Evolutionary conservation across 345 rosid species (phyloP).

Genomic region (Linum lewisii): DNA sequence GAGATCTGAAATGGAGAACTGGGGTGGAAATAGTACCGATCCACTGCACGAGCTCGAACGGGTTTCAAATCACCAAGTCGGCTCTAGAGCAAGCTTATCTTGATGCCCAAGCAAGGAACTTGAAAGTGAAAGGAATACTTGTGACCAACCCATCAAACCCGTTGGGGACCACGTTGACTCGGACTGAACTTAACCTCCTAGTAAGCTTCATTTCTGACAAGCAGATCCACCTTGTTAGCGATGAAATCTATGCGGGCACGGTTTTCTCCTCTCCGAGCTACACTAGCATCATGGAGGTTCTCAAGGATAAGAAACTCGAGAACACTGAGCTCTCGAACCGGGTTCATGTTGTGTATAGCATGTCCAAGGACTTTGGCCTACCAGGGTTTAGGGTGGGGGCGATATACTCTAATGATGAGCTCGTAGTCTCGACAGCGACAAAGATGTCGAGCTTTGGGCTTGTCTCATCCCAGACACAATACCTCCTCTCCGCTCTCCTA

Average conservation of each 20-base stretch:
- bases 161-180: conserved; percentile 56
- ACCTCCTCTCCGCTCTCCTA: background rate
- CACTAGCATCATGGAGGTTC: conserved; percentile 56
- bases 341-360: background rate
- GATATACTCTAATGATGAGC: background rate
- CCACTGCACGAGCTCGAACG: conserved; percentile 41
- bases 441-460: conserved; percentile 2
- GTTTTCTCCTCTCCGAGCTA: conserved; percentile 65
- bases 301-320: background rate
- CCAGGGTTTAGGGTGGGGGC: background rate
- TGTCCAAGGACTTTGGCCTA: conserved; percentile 1
- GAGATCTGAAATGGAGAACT: conserved; percentile 57
- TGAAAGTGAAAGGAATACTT: conserved; percentile 64
- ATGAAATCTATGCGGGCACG: conserved; percentile 91
- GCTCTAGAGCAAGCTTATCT: conserved; percentile 52
- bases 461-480: background rate
- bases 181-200: conserved; percentile 48
- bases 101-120: conserved; percentile 33
- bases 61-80: conserved; percentile 33
- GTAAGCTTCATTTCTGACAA: conserved; percentile 51
- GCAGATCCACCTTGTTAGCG: conserved; percentile 82
- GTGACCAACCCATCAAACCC: conserved; percentile 98
- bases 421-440: background rate
- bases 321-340: background rate
- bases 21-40: conserved; percentile 41